Percentiles rank a stretch among this genome's conserved stretches.
Conservation (phyloP, 345 rosid genomes). For the Tarenaya hassleriana region DNA sequence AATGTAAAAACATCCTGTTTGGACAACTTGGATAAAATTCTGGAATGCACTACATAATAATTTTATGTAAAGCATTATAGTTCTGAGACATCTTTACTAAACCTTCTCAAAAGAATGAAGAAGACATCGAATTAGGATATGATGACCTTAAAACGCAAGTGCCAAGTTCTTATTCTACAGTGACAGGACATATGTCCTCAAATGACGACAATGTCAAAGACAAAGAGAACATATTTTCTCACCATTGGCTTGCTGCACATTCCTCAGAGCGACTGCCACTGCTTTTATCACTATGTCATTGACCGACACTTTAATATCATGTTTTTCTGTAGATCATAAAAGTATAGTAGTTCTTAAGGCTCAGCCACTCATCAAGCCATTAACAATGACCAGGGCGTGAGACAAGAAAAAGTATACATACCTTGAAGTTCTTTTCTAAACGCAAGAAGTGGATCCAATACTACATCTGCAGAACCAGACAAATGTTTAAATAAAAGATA, state of each 20-base stretch:
- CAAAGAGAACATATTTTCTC: conserved; percentile 25
- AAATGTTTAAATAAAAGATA: conserved; percentile 20
- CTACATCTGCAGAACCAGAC: conserved; percentile 57
- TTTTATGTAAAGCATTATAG: neutral
- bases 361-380: conserved; percentile 23
- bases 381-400: conserved; percentile 6
- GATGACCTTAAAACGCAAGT: conserved; percentile 6
- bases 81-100: conserved; percentile 8
- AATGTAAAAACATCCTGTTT: conserved; percentile 9
- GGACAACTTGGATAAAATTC: conserved; percentile 7
- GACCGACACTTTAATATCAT: conserved; percentile 85
- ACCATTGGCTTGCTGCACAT: conserved; percentile 91
- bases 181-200: conserved; percentile 1
- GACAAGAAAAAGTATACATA: conserved; percentile 26
- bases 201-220: conserved; percentile 1
- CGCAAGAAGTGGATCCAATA: conserved; percentile 88
- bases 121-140: neutral
- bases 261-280: conserved; percentile 75
- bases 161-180: conserved; percentile 11
- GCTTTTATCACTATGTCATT: conserved; percentile 95
- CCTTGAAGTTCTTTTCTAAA: conserved; percentile 93
- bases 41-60: conserved; percentile 5
- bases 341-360: conserved; percentile 17
- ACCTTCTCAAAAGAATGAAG: conserved; percentile 2
- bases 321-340: conserved; percentile 54